Evolutionary conservation across 768 basidiomycete genomes (phyloP).

Genomic region (Tephrocybe rancida): DNA sequence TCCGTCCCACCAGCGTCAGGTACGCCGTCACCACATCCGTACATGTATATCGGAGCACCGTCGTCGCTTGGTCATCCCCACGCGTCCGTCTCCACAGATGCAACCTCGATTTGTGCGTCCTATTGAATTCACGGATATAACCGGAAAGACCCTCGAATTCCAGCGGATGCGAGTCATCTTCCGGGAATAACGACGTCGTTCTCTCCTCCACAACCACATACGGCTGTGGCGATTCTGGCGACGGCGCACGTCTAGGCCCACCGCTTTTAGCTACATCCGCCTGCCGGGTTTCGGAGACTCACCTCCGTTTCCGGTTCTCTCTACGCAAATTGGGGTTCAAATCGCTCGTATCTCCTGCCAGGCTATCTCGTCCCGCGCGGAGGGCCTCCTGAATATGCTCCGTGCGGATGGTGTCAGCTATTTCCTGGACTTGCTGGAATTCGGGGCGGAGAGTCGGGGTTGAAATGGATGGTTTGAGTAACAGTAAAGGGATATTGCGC

Average conservation of each 20-base stretch:
- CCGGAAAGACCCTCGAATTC: slow-evolving; percentile 45
- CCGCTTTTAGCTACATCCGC: slow-evolving; percentile 10
- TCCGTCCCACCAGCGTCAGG: slow-evolving; percentile 48
- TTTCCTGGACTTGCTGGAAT: slow-evolving; percentile 48
- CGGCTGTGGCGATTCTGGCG: slow-evolving; percentile 64
- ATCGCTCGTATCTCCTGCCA: slow-evolving; percentile 51
- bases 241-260: slow-evolving; percentile 44
- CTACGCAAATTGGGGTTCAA: slow-evolving; percentile 47
- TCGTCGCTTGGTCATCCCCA: slow-evolving; percentile 31
- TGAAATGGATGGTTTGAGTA: slow-evolving; percentile 41
- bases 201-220: slow-evolving; percentile 48
- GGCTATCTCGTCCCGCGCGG: slow-evolving; percentile 54
- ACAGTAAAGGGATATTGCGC: slow-evolving; percentile 45
- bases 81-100: slow-evolving; percentile 54
- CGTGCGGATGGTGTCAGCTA: slow-evolving; percentile 49
- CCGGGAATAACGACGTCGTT: slow-evolving; percentile 45
- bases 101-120: slow-evolving; percentile 42
- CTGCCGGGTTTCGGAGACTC: slow-evolving; percentile 22
- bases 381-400: slow-evolving; percentile 63
- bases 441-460: slow-evolving; percentile 34
- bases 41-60: slow-evolving; percentile 60
- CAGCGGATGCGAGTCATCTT: slow-evolving; percentile 39
- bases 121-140: slow-evolving; percentile 65
- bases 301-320: slow-evolving; percentile 62
- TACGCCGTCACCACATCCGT: slow-evolving; percentile 70